A percentile compares a stretch with the other conserved stretches of the same genome.
These are phyloP conservation scores for Citrus trifoliata DNA, from an alignment of 345 rosid species.

Conservation along the genomic window DNA sequence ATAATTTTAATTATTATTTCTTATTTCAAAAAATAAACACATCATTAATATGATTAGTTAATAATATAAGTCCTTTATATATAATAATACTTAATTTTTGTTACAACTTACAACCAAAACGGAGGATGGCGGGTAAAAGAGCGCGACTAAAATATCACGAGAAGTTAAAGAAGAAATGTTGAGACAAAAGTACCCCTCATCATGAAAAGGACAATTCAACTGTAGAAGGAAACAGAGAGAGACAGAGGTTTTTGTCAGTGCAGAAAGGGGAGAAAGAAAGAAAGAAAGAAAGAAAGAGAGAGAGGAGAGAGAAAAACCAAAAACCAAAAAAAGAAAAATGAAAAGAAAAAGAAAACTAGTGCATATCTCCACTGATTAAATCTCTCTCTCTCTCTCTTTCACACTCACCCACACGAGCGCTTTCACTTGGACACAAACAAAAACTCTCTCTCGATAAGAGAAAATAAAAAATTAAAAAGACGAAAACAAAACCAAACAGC, in stretches of 20 bases:
- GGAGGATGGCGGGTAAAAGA: neutral
- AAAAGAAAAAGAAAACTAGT: constrained; percentile 22
- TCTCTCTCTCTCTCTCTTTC: neutral
- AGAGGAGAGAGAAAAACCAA: neutral
- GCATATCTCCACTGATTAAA: constrained; percentile 11
- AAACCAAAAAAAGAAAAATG: neutral
- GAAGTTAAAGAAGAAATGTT: neutral
- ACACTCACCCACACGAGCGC: constrained; percentile 15
- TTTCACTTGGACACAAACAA: neutral
- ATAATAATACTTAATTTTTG: neutral
- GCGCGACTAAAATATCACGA: constrained; percentile 12
- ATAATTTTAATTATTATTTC: no score
- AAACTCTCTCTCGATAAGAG: neutral
- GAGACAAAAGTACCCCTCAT: constrained; percentile 28
- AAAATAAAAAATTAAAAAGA: neutral
- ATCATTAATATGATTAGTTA: no score
- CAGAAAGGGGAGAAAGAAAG: constrained; percentile 5
- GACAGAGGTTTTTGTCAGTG: constrained; percentile 31
- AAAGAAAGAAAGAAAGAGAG: neutral
- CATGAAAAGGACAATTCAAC: constrained; percentile 29
- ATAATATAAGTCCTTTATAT: neutral
- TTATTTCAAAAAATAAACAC: no score
- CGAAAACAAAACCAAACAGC: no score
- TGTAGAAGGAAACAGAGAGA: constrained; percentile 5
- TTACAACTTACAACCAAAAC: neutral